Conservation (phyloP, 2,329 filamentous ascomycete genomes). For the Cercospora nicotianae region DNA sequence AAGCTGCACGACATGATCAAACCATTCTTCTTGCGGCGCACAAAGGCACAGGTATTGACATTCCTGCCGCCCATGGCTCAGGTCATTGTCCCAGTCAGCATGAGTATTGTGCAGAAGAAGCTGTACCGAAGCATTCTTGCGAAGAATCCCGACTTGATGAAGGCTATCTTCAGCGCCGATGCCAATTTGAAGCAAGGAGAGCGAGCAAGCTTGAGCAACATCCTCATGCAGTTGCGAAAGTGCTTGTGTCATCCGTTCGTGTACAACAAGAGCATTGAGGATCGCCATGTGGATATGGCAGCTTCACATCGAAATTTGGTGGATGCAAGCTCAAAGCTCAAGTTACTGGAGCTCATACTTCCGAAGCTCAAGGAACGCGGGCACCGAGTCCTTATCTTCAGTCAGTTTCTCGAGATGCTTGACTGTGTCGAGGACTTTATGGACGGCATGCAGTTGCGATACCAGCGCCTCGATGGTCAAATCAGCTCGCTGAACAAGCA, state of each 20-base stretch:
- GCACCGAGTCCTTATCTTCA: slow-evolving; percentile 91
- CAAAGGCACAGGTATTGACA: slow-evolving; percentile 85
- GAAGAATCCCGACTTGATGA: slow-evolving; percentile 86
- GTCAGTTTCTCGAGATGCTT: slow-evolving; percentile 87
- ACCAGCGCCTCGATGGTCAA: slow-evolving; percentile 81
- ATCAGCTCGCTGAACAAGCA: slow-evolving; percentile 85
- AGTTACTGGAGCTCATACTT: slow-evolving; percentile 79
- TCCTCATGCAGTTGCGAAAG: slow-evolving; percentile 91
- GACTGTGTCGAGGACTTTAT: slow-evolving; percentile 91
- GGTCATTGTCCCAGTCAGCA: slow-evolving; percentile 92
- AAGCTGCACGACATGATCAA: slow-evolving; percentile 82
- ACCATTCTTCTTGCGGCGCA: slow-evolving; percentile 70
- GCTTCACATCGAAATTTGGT: slow-evolving; percentile 77
- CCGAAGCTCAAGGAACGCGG: slow-evolving; percentile 82
- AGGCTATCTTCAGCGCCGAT: slow-evolving; percentile 74
- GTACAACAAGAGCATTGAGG: slow-evolving; percentile 87
- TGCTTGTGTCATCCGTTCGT: slow-evolving; percentile 95
- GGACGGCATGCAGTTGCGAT: slow-evolving; percentile 68
- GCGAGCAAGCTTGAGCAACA: slow-evolving; percentile 83
- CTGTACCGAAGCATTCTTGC: slow-evolving; percentile 90
- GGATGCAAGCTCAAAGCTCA: slow-evolving; percentile 86
- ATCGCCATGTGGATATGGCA: slow-evolving; percentile 63
- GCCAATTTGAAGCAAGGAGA: slow-evolving; percentile 64
- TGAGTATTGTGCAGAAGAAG: slow-evolving; percentile 91
- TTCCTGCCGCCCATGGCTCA: slow-evolving; percentile 92